A percentile compares a stretch with the other conserved stretches of the same genome.
Conservation (phyloP, 306 rosid species). For the Citrullus colocynthis region DNA sequence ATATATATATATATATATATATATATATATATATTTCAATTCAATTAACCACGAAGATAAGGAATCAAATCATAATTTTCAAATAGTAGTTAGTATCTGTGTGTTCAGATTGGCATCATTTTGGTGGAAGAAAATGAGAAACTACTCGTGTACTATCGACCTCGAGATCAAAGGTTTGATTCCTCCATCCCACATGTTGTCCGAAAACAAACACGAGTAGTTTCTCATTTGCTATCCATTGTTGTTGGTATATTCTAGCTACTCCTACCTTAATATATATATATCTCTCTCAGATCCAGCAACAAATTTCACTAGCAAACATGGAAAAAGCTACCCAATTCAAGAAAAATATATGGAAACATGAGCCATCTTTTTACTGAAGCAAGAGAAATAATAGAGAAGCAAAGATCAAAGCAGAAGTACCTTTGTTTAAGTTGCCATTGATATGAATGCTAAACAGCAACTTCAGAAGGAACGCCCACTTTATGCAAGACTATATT, state of each 20-base stretch:
- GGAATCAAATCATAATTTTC: no score
- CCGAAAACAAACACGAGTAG: background rate
- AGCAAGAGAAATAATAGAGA: background rate
- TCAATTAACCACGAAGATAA: no score
- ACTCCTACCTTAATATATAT: no score
- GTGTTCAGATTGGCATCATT: background rate
- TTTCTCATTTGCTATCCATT: background rate
- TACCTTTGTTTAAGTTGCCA: background rate
- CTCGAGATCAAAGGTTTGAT: no score
- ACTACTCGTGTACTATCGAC: no score
- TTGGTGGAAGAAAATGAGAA: no score
- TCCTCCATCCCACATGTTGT: no score
- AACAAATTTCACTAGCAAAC: background rate
- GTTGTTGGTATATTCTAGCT: background rate
- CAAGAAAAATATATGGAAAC: background rate
- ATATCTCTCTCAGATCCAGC: background rate
- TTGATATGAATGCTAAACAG: background rate
- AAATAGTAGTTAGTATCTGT: background rate
- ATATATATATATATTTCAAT: no score
- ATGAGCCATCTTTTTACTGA: background rate
- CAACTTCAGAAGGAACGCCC: background rate
- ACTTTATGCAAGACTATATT: background rate
- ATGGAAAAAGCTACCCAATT: background rate
- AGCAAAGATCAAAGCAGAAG: background rate
- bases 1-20: no score